Base-by-base conservation (phyloP, 169 alveolate species). In the Plasmodium gallinaceum region DNA sequence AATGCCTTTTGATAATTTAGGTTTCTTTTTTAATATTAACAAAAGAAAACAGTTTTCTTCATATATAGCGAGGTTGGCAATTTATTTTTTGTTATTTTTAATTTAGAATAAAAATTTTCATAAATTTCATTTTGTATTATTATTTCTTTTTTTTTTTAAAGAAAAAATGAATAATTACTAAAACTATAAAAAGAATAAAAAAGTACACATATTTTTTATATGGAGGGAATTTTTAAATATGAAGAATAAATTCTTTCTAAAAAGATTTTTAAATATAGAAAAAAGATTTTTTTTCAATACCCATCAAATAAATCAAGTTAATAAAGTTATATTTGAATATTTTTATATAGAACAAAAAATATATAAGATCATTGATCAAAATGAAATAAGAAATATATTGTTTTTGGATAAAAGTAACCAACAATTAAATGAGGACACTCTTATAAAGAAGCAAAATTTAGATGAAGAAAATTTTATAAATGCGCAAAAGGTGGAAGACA, bases 271-370 rank as follows among this genome's bases (percentile, higher is more conserved):
- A 16, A 58, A 46, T 20, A 83, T 83, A 46, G 73, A 83, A 51
- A 83, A 72, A 83, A 42, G 91, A 14, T 83, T 51, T 43, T 83
- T 83, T 51, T 83, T 83, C 71, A 83, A 22, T 43, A 68, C 51
- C 24, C 74, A 54, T 48, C 14, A 60, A 46, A 83, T 20, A 18
- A 74, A 46, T 7, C 73, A 68, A 9, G 85, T 83, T 1, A 83
- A 83, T 37, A 83, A 83, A 62, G 52, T 68, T 57, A 75, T 83
- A 48, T 39, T 45, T 61, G 91, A 83, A 20, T 83, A 83, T 52
- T 83, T 83, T 68, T 83, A 83, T 71, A 16, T 69, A 46, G 91
- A 83, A 12, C 51, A 68, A 42, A 66, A 83, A 83, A 83, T 83
- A 5, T 45, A 68, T 42, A 83, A 83, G 12, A 75, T 83, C 39